These are phyloP conservation scores for Crithidia expoeki DNA, from an alignment of 208 protist species.

Conservation along the genomic window DNA sequence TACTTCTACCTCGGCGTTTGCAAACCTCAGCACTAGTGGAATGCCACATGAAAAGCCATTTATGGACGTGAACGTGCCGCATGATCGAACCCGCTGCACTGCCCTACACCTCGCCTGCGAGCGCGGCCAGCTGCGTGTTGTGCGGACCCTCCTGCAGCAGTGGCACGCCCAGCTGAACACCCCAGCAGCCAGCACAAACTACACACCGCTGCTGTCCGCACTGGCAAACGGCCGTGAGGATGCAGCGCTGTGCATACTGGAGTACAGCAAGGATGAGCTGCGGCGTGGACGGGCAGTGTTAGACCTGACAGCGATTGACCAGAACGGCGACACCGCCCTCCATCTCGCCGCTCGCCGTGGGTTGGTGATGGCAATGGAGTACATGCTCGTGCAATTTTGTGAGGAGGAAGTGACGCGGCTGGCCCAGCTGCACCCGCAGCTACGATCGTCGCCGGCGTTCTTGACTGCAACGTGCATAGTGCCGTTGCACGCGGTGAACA, in stretches of 20 bases:
- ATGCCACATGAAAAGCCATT: slow-evolving; percentile 24
- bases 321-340: slow-evolving; percentile 69
- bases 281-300: slow-evolving; percentile 60
- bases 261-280: slow-evolving; percentile 77
- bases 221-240: slow-evolving; percentile 60
- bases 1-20: background rate
- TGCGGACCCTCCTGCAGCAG: slow-evolving; percentile 50
- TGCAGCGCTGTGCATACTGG: slow-evolving; percentile 68
- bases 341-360: slow-evolving; percentile 62
- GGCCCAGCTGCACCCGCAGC: slow-evolving; percentile 21
- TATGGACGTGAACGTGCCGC: slow-evolving; percentile 75
- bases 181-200: slow-evolving; percentile 52
- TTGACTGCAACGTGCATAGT: slow-evolving; percentile 17
- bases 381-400: slow-evolving; percentile 79
- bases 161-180: slow-evolving; percentile 67
- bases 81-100: slow-evolving; percentile 65
- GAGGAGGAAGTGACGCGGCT: slow-evolving; percentile 66
- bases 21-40: background rate
- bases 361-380: slow-evolving; percentile 68
- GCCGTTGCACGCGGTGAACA: slow-evolving; percentile 54
- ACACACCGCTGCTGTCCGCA: slow-evolving; percentile 71
- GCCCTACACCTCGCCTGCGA: slow-evolving; percentile 87
- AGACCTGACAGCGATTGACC: slow-evolving; percentile 69
- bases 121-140: slow-evolving; percentile 55
- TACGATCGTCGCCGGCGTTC: slow-evolving; percentile 16